Evolutionary conservation across 2,329 filamentous ascomycete genomes (phyloP).

Genomic region (Cladosporium colombiae): DNA sequence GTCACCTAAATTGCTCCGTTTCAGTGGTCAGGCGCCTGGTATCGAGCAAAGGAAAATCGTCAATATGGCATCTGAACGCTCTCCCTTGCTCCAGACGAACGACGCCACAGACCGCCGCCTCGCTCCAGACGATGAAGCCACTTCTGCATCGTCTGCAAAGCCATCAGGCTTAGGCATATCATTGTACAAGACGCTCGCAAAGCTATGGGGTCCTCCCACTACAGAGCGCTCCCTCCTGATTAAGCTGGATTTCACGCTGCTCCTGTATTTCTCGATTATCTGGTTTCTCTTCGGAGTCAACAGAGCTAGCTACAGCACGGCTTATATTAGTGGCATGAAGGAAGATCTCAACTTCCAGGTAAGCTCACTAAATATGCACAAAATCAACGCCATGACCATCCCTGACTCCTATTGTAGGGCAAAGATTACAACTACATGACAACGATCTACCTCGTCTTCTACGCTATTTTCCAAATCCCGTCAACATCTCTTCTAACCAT

Average conservation of each 20-base stretch:
- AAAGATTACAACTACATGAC: background rate
- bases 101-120: background rate
- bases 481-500: conserved; percentile 45
- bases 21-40: background rate
- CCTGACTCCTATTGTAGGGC: background rate
- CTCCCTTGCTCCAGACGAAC: background rate
- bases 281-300: conserved; percentile 53
- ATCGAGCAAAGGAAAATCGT: background rate
- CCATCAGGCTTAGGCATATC: background rate
- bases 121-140: background rate
- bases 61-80: background rate
- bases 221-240: background rate
- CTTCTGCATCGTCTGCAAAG: background rate
- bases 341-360: conserved; percentile 51
- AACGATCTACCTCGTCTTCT: conserved; percentile 38
- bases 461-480: conserved; percentile 49
- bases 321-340: conserved; percentile 57
- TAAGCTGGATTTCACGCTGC: conserved; percentile 10
- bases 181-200: background rate
- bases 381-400: background rate
- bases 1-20: background rate
- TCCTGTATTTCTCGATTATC: conserved; percentile 47
- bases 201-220: background rate
- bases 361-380: conserved; percentile 25
- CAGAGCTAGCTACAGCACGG: conserved; percentile 47